These are phyloP conservation scores for sweet orange (Citrus sinensis) DNA, from an alignment of 345 rosid genomes.

Conservation along the genomic window DNA sequence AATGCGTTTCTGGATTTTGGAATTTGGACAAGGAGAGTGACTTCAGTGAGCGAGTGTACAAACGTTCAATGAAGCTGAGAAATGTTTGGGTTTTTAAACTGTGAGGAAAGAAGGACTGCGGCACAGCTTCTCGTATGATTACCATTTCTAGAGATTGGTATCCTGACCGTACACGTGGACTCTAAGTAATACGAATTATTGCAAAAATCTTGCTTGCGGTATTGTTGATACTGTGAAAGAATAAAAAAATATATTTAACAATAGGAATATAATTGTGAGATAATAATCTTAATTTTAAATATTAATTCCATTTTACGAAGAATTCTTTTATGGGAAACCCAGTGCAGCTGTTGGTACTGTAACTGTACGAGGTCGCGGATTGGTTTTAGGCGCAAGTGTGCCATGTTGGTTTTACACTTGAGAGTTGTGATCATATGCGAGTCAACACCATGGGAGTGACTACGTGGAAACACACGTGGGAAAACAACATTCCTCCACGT, in stretches of 20 bases:
- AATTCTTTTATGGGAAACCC: too few relatives aligned
- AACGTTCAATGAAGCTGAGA: neutral
- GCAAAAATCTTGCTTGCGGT: too few relatives aligned
- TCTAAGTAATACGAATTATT: neutral
- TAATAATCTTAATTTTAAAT: too few relatives aligned
- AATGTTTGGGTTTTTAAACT: neutral
- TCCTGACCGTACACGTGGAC: neutral
- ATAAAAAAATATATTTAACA: too few relatives aligned
- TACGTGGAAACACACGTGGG: neutral
- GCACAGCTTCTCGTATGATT: neutral
- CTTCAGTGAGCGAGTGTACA: neutral
- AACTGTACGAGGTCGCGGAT: neutral
- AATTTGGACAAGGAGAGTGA: neutral
- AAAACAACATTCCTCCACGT: neutral
- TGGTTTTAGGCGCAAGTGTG: neutral
- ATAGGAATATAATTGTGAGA: too few relatives aligned
- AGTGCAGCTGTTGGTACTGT: too few relatives aligned
- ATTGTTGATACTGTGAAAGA: too few relatives aligned
- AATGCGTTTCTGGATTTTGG: neutral
- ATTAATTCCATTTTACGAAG: too few relatives aligned
- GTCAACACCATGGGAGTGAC: too few relatives aligned
- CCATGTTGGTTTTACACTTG: neutral
- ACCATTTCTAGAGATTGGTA: neutral
- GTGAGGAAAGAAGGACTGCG: neutral
- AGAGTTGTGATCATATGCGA: neutral